Conservation (phyloP, 2,329 filamentous ascomycete species). For the Aspergillus persii region DNA sequence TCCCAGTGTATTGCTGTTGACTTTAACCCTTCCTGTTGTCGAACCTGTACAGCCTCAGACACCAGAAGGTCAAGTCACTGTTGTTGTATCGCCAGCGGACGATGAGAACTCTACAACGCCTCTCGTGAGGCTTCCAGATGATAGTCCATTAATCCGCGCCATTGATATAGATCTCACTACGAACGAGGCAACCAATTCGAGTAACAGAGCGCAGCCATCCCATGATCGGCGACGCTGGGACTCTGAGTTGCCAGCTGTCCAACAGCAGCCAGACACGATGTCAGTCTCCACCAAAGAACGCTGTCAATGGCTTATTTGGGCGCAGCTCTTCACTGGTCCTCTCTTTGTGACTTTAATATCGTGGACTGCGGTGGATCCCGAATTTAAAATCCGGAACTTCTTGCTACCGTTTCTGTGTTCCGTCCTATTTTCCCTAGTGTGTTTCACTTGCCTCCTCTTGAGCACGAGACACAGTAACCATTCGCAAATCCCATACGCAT, state of each 20-base stretch:
- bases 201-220: slow-evolving; percentile 18
- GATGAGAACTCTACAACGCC: slow-evolving; percentile 20
- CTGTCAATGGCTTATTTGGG: slow-evolving; percentile 85
- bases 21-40: slow-evolving; percentile 86
- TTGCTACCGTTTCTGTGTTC: slow-evolving; percentile 60
- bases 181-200: slow-evolving; percentile 9
- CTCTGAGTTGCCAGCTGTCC: slow-evolving; percentile 40
- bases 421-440: slow-evolving; percentile 65
- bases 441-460: slow-evolving; percentile 64
- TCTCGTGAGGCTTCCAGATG: slow-evolving; percentile 34
- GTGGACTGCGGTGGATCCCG: slow-evolving; percentile 58
- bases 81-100: slow-evolving; percentile 24
- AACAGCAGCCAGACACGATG: slow-evolving; percentile 18
- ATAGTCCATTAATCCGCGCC: slow-evolving; percentile 33
- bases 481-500: slow-evolving; percentile 59
- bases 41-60: slow-evolving; percentile 62
- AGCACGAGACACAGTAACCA: slow-evolving; percentile 59
- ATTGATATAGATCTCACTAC: slow-evolving; percentile 12
- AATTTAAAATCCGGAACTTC: slow-evolving; percentile 53
- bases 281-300: slow-evolving; percentile 56
- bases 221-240: slow-evolving; percentile 29
- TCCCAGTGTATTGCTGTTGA: slow-evolving; percentile 86
- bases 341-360: slow-evolving; percentile 75
- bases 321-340: slow-evolving; percentile 85
- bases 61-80: slow-evolving; percentile 39